Evolutionary conservation across 495 filamentous ascomycete genomes (phyloP).

Genomic region (Aspergillus olivimuriae): DNA sequence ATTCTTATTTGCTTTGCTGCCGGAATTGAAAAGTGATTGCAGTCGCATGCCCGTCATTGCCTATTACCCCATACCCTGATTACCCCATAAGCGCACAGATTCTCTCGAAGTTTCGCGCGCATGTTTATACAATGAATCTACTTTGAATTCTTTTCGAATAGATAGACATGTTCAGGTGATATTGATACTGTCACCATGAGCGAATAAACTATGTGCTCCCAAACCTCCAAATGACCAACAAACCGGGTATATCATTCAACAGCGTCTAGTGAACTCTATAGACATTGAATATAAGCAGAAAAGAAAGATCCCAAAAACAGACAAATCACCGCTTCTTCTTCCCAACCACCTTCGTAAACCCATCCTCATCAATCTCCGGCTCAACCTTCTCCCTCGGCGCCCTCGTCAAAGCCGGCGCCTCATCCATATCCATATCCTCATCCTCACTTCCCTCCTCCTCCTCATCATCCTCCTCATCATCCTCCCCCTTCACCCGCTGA

Average conservation of each 20-base stretch:
- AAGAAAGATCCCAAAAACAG: slow-evolving; percentile 1
- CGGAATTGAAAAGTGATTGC: slow-evolving; percentile 19
- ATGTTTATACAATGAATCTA: too few species aligned
- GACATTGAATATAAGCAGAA: too few species aligned
- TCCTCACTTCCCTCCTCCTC: slow-evolving; percentile 41
- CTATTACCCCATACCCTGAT: background rate
- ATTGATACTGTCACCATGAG: too few species aligned
- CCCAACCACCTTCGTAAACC: slow-evolving; percentile 81
- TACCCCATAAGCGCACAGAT: too few species aligned
- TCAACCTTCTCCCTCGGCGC: slow-evolving; percentile 56
- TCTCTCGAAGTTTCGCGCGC: too few species aligned
- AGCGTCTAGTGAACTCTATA: background rate
- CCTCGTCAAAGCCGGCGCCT: slow-evolving; percentile 56
- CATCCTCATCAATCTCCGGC: slow-evolving; percentile 86
- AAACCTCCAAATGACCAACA: too few species aligned
- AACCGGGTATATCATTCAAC: background rate
- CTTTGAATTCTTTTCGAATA: too few species aligned
- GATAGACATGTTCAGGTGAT: too few species aligned
- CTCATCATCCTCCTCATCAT: slow-evolving; percentile 53
- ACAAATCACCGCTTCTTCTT: slow-evolving; percentile 52
- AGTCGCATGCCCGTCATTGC: background rate
- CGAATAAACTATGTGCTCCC: too few species aligned
- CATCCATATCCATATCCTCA: slow-evolving; percentile 66
- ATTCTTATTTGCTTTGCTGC: slow-evolving; percentile 12
- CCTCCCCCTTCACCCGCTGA: slow-evolving; percentile 51